Conservation (phyloP, 1,284 basidiomycete genomes). For the Cryptococcus sp. region DNA sequence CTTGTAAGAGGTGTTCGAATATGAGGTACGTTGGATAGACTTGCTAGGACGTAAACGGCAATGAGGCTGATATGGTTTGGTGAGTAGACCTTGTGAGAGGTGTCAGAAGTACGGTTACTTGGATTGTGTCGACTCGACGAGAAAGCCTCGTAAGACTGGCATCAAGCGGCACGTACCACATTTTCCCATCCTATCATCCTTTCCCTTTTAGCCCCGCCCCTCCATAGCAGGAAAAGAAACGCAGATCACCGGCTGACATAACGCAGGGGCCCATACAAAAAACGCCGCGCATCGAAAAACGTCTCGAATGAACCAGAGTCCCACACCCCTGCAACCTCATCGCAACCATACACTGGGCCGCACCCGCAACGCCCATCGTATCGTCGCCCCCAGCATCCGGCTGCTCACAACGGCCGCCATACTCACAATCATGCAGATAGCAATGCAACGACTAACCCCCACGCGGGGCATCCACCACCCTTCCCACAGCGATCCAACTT, state of each 20-base stretch:
- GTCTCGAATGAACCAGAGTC: neutral
- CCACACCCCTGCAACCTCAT: neutral
- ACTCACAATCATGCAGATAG: too few relatives aligned
- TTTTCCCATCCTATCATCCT: neutral
- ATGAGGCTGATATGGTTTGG: neutral
- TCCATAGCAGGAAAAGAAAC: too few relatives aligned
- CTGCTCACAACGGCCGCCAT: neutral
- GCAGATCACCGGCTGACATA: neutral
- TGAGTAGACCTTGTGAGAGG: conserved; percentile 38
- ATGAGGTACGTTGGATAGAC: conserved; percentile 28
- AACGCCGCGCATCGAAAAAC: conserved; percentile 20
- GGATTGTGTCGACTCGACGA: conserved; percentile 41
- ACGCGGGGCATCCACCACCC: too few relatives aligned
- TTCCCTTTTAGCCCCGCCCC: too few relatives aligned
- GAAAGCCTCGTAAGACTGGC: conserved; percentile 41
- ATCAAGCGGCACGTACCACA: conserved; percentile 39
- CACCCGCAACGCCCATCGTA: neutral
- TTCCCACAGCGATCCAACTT: too few relatives aligned
- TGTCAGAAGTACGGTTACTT: conserved; percentile 38
- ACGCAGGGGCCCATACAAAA: conserved; percentile 27
- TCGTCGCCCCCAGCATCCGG: neutral
- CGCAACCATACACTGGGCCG: neutral
- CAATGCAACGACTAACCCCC: too few relatives aligned
- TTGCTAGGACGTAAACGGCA: neutral
- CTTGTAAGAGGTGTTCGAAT: conserved; percentile 47